Conservation (phyloP, 371 early-diverging fungal species). For the Apophysomyces trapeziformis region DNA sequence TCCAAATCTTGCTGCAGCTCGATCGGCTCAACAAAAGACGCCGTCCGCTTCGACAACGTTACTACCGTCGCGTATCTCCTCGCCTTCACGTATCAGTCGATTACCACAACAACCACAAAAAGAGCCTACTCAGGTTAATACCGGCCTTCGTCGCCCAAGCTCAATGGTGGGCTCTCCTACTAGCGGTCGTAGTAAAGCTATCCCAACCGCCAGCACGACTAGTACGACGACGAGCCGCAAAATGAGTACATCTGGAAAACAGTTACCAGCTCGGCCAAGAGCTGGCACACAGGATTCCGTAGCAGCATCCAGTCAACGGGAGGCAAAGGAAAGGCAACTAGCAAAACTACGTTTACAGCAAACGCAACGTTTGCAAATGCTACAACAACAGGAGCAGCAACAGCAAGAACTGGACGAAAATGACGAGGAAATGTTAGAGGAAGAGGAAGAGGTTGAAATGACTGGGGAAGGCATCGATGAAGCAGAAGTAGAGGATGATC, state of each 20-base stretch:
- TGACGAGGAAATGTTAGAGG: constrained; percentile 14
- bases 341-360: constrained; percentile 27
- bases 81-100: constrained; percentile 28
- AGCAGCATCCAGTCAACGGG: constrained; percentile 17
- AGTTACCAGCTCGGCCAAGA: constrained; percentile 20
- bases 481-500: constrained; percentile 12
- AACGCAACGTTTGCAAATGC: constrained; percentile 22
- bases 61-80: constrained; percentile 33
- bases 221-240: constrained; percentile 13
- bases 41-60: constrained; percentile 36
- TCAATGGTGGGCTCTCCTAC: constrained; percentile 20
- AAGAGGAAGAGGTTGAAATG: background rate
- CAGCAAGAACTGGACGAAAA: constrained; percentile 7
- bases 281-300: constrained; percentile 30
- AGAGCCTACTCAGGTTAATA: constrained; percentile 19
- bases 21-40: constrained; percentile 28
- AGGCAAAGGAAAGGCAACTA: constrained; percentile 24
- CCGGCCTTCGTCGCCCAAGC: constrained; percentile 22
- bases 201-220: constrained; percentile 21
- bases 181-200: constrained; percentile 14
- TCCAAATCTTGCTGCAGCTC: constrained; percentile 29
- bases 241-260: constrained; percentile 15
- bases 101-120: constrained; percentile 22
- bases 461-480: constrained; percentile 12
- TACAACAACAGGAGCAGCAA: constrained; percentile 25